Evolutionary conservation across 2,329 filamentous ascomycete species (phyloP).

Genomic region (Fusarium sarcochroum): DNA sequence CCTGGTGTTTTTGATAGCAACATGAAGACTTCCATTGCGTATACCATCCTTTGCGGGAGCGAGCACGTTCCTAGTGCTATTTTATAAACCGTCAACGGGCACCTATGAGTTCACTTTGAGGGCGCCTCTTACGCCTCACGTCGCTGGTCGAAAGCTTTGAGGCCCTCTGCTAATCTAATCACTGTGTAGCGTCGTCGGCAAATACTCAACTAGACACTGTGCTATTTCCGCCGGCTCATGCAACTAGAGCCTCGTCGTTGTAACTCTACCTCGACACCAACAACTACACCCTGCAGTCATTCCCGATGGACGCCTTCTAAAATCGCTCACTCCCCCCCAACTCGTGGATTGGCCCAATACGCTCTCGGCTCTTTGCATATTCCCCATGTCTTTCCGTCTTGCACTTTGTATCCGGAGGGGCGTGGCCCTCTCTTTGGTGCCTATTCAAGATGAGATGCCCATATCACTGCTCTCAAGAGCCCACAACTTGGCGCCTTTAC

Average conservation of each 20-base stretch:
- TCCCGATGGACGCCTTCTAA: slow-evolving; percentile 38
- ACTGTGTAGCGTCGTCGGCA: slow-evolving; percentile 23
- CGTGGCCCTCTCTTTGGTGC: slow-evolving; percentile 23
- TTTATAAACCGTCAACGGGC: slow-evolving; percentile 10
- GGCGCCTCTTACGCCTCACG: neutral
- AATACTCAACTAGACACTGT: slow-evolving; percentile 29
- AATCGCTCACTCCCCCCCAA: slow-evolving; percentile 44
- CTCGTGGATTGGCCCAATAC: slow-evolving; percentile 30
- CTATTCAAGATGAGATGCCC: slow-evolving; percentile 27
- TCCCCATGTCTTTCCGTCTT: slow-evolving; percentile 25
- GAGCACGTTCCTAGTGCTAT: neutral
- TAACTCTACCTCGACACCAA: slow-evolving; percentile 42
- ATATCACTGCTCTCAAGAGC: slow-evolving; percentile 25
- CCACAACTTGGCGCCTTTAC: slow-evolving; percentile 10
- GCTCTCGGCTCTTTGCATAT: slow-evolving; percentile 30
- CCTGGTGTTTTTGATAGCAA: slow-evolving; percentile 7
- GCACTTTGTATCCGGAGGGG: slow-evolving; percentile 27
- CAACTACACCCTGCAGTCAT: slow-evolving; percentile 37
- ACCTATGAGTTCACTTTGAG: neutral
- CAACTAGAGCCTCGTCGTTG: slow-evolving; percentile 37
- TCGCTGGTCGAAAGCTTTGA: slow-evolving; percentile 22
- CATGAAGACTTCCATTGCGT: neutral
- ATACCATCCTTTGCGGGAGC: neutral
- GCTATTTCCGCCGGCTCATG: slow-evolving; percentile 28
- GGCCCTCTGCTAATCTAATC: slow-evolving; percentile 22